Conservation (phyloP, 2,329 filamentous ascomycete genomes). For the Colletotrichum musae region DNA sequence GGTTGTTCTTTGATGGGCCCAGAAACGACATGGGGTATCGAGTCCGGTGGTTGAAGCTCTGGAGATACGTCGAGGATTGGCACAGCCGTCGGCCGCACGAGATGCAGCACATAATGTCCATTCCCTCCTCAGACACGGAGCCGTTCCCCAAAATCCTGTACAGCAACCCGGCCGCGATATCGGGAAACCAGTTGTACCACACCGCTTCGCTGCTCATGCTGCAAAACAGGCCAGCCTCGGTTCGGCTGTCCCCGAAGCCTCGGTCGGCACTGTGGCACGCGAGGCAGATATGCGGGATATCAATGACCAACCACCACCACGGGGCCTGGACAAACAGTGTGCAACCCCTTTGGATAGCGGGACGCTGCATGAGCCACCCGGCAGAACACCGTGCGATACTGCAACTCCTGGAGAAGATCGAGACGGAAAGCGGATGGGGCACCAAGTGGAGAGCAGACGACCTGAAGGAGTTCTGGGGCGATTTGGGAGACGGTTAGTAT, state of each 20-base stretch:
- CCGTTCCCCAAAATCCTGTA: conserved; percentile 69
- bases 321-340: conserved; percentile 71
- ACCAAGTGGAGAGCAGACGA: conserved; percentile 67
- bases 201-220: conserved; percentile 68
- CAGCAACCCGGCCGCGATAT: conserved; percentile 68
- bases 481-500: conserved; percentile 41
- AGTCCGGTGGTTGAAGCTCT: conserved; percentile 62
- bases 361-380: conserved; percentile 66
- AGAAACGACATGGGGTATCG: conserved; percentile 31
- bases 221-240: conserved; percentile 54
- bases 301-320: conserved; percentile 67
- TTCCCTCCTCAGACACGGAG: conserved; percentile 49
- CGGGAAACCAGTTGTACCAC: conserved; percentile 70
- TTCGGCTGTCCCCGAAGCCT: conserved; percentile 39
- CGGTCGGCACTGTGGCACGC: conserved; percentile 69
- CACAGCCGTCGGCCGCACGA: conserved; percentile 60
- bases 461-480: conserved; percentile 59
- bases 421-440: conserved; percentile 67
- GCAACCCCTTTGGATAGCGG: conserved; percentile 71
- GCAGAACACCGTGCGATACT: conserved; percentile 57
- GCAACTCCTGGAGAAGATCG: conserved; percentile 64
- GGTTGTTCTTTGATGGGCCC: conserved; percentile 51
- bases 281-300: conserved; percentile 69
- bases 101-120: conserved; percentile 60
- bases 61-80: conserved; percentile 67